Evolutionary conservation across 1,139 yeast genomes (phyloP).

Genomic region (Insectozyma bohioensis): DNA sequence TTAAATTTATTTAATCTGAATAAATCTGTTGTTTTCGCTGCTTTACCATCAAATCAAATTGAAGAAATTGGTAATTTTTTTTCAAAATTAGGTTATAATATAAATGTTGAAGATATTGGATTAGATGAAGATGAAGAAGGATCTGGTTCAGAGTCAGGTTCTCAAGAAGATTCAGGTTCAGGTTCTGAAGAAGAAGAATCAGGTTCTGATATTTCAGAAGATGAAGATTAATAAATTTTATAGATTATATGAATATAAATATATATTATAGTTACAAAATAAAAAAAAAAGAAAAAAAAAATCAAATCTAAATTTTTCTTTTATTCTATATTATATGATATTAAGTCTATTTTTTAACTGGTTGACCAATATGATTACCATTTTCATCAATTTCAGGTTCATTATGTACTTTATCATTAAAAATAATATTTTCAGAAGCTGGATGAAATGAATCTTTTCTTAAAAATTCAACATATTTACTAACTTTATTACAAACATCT

Average conservation of each 20-base stretch:
- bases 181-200: conserved; percentile 5
- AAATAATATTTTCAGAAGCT: conserved; percentile 6
- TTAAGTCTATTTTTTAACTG: no score
- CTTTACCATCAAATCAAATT: conserved; percentile 69
- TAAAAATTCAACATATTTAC: conserved; percentile 28
- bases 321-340: not conserved
- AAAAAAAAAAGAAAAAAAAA: not conserved
- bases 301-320: not conserved
- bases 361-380: conserved; percentile 2
- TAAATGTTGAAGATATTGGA: conserved; percentile 53
- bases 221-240: conserved; percentile 5
- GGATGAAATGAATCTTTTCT: conserved; percentile 21
- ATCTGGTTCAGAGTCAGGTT: conserved; percentile 6
- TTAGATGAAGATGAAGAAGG: conserved; percentile 12
- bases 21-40: conserved; percentile 61
- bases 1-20: conserved; percentile 57
- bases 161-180: conserved; percentile 6
- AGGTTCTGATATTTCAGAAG: not conserved
- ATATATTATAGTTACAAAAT: no score
- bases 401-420: conserved; percentile 1
- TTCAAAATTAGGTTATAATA: conserved; percentile 55
- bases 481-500: conserved; percentile 25
- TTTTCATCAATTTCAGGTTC: conserved; percentile 2
- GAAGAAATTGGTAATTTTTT: conserved; percentile 51
- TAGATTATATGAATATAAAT: no score